Conservation (phyloP, 2,329 filamentous ascomycete genomes). For the Trichoderma oligosporum region DNA sequence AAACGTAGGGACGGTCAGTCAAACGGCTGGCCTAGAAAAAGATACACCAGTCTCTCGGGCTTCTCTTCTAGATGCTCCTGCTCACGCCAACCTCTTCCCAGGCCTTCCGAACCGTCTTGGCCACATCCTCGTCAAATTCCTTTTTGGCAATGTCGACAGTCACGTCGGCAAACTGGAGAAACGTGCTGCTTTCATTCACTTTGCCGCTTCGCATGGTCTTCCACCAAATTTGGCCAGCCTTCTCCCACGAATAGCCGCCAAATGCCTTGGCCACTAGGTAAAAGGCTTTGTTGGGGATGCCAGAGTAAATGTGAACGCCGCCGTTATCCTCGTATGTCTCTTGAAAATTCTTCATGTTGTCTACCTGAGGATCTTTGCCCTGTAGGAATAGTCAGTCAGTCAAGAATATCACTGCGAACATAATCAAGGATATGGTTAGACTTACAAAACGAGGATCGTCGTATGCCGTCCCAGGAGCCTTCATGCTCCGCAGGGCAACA, state of each 20-base stretch:
- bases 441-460: constrained; percentile 48
- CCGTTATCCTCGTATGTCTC: constrained; percentile 44
- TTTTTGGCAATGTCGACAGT: constrained; percentile 46
- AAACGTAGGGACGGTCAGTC: background rate
- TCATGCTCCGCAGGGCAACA: constrained; percentile 52
- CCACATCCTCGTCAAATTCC: constrained; percentile 40
- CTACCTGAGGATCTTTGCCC: constrained; percentile 53
- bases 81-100: constrained; percentile 48
- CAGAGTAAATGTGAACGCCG: constrained; percentile 54
- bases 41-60: constrained; percentile 15
- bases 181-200: constrained; percentile 40
- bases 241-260: constrained; percentile 53
- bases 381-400: constrained; percentile 20
- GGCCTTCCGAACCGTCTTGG: constrained; percentile 43
- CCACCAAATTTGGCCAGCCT: constrained; percentile 53
- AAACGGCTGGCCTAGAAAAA: background rate
- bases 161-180: constrained; percentile 47
- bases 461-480: constrained; percentile 51
- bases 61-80: constrained; percentile 23
- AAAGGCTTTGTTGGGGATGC: constrained; percentile 57
- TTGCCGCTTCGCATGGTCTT: constrained; percentile 44
- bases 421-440: constrained; percentile 5
- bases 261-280: constrained; percentile 46
- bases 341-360: constrained; percentile 44
- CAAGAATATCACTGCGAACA: background rate